Conservation (phyloP, 2,329 filamentous ascomycete species). For the Penicillium sp. region DNA sequence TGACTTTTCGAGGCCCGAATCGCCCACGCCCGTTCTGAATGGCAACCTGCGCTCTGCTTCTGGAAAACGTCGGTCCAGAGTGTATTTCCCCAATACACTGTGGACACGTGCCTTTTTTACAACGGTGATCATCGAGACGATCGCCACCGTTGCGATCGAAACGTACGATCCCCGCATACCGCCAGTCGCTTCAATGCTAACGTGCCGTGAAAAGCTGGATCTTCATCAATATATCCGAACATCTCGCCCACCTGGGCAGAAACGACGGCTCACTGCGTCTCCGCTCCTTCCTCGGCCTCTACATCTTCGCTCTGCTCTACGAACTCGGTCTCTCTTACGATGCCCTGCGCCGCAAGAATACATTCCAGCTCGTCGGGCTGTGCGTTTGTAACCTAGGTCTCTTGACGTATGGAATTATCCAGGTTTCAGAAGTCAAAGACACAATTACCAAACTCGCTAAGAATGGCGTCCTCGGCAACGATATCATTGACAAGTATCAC, state of each 20-base stretch:
- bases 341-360: constrained; percentile 19
- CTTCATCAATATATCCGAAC: constrained; percentile 16
- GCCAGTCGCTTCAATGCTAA: neutral
- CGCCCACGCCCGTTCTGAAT: constrained; percentile 1
- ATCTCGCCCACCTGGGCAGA: constrained; percentile 10
- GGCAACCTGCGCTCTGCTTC: neutral
- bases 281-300: constrained; percentile 21
- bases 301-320: constrained; percentile 21
- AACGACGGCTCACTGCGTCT: constrained; percentile 11
- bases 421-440: constrained; percentile 15
- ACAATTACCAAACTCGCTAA: constrained; percentile 7
- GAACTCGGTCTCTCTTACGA: constrained; percentile 21
- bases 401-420: constrained; percentile 16
- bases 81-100: constrained; percentile 19
- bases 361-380: constrained; percentile 19
- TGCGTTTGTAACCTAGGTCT: constrained; percentile 21
- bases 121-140: constrained; percentile 16
- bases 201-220: constrained; percentile 12
- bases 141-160: constrained; percentile 20
- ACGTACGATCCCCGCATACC: constrained; percentile 10
- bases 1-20: constrained; percentile 3
- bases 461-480: neutral
- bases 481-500: constrained; percentile 5
- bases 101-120: constrained; percentile 19
- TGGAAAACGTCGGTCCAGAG: neutral